A percentile compares a stretch with the other conserved stretches of the same genome.
These are phyloP conservation scores for Hamamelis virginiana DNA, from an alignment of 164 flowering plant genomes.

Conservation along the genomic window DNA sequence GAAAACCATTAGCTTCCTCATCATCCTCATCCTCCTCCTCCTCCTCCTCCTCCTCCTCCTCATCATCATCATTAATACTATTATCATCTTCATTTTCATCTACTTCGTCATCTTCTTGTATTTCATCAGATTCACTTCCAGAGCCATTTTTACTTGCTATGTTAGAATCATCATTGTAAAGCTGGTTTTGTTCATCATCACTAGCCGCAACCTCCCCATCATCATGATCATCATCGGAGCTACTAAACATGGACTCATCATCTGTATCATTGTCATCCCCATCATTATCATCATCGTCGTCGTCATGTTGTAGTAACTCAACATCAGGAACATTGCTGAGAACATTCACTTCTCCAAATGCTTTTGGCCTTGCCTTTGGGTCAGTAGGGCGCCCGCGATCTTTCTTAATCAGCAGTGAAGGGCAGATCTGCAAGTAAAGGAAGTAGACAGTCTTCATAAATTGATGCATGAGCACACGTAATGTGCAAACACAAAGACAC, in stretches of 20 bases:
- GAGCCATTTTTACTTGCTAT: conserved; percentile 5
- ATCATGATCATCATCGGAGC: conserved; percentile 21
- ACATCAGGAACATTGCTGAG: conserved; percentile 61
- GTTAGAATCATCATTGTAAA: conserved; percentile 7
- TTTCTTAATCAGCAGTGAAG: conserved; percentile 78
- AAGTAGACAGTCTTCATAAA: not conserved
- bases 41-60: conserved; percentile 25
- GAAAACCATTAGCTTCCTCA: conserved; percentile 7
- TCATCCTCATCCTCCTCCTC: conserved; percentile 21
- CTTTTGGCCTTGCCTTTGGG: conserved; percentile 84
- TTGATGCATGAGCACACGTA: not conserved
- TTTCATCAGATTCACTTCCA: conserved; percentile 18
- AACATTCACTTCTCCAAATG: conserved; percentile 78
- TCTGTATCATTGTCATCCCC: conserved; percentile 19
- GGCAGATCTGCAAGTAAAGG: conserved; percentile 62
- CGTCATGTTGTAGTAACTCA: conserved; percentile 54
- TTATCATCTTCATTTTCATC: conserved; percentile 19
- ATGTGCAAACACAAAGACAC: not conserved
- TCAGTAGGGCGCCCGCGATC: conserved; percentile 85
- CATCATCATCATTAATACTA: conserved; percentile 12
- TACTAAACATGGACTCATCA: conserved; percentile 21
- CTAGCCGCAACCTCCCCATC: conserved; percentile 23
- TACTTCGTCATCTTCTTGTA: conserved; percentile 14
- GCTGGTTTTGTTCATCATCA: conserved; percentile 25
- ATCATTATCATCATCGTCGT: conserved; percentile 18